A percentile compares a stretch with the other conserved stretches of the same genome.
These are phyloP conservation scores for Lecanicillium sp. DNA, from an alignment of 2,329 filamentous ascomycete genomes.

Conservation along the genomic window DNA sequence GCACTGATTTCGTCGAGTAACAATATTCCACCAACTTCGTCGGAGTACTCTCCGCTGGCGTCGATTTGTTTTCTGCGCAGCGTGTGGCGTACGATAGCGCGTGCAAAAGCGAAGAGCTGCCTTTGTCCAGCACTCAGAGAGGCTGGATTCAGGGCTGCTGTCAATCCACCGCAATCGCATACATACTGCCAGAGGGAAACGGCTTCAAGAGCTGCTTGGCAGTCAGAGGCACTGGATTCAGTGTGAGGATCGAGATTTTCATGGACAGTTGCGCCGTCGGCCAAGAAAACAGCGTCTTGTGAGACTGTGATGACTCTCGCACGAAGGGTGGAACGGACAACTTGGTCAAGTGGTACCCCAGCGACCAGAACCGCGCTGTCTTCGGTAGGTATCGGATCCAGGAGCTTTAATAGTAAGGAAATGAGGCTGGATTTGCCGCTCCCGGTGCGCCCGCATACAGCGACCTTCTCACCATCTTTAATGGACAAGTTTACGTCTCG, in stretches of 20 bases:
- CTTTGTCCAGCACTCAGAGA: slow-evolving; percentile 8
- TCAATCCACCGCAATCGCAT: slow-evolving; percentile 1
- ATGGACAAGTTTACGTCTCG: slow-evolving; percentile 23
- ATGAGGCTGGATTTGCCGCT: slow-evolving; percentile 12
- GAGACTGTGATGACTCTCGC: slow-evolving; percentile 15
- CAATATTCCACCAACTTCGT: slow-evolving; percentile 4
- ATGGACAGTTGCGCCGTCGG: neutral
- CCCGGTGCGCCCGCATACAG: slow-evolving; percentile 5
- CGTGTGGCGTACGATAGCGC: neutral
- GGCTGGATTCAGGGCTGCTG: neutral
- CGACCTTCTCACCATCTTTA: slow-evolving; percentile 19
- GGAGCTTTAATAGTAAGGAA: slow-evolving; percentile 5
- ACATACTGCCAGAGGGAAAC: slow-evolving; percentile 2
- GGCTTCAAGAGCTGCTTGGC: neutral
- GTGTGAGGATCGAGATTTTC: neutral
- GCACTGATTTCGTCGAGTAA: slow-evolving; percentile 12
- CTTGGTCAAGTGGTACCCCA: neutral
- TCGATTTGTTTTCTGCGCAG: too few relatives aligned
- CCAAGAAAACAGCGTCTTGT: slow-evolving; percentile 16
- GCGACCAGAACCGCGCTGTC: slow-evolving; percentile 5
- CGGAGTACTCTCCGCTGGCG: neutral
- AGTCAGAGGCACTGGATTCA: neutral
- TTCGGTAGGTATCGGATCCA: neutral
- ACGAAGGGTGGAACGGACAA: slow-evolving; percentile 13
- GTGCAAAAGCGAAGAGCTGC: neutral